A percentile compares a stretch with the other conserved stretches of the same genome.
Evolutionary conservation across 108 stramenopile species (phyloP).

Genomic region (Nitzschia inconspicua): DNA sequence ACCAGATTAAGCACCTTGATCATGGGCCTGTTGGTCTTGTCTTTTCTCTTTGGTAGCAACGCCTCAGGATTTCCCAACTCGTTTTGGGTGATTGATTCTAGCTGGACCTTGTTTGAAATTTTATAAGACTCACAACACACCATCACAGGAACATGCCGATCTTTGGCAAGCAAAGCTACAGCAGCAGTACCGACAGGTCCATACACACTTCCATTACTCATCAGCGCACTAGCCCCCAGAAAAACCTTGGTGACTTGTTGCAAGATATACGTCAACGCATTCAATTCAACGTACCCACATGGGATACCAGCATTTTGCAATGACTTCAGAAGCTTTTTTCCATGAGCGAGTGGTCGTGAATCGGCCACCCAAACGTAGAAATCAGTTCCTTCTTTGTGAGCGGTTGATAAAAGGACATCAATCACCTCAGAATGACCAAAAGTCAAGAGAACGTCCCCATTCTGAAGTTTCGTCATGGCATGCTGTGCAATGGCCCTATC

Average conservation of each 20-base stretch:
- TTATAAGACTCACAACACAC: conserved; percentile 99
- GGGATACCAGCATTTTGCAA: conserved; percentile 64
- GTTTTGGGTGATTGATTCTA: conserved; percentile 94
- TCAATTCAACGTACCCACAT: conserved; percentile 87
- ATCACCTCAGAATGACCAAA: conserved; percentile 84
- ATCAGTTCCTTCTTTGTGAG: conserved; percentile 31
- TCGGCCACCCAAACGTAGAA: conserved; percentile 93
- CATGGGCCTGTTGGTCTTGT: conserved; percentile 23
- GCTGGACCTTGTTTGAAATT: conserved; percentile 94
- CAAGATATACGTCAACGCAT: conserved; percentile 93
- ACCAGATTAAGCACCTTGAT: conserved; percentile 84
- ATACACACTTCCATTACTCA: conserved; percentile 93
- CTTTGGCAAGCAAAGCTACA: conserved; percentile 90
- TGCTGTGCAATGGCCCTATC: conserved; percentile 83
- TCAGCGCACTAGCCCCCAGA: conserved; percentile 93
- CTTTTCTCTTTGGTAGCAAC: conserved; percentile 25
- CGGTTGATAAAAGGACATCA: conserved; percentile 43
- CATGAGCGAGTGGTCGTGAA: conserved; percentile 81
- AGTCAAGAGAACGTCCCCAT: conserved; percentile 85
- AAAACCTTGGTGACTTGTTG: conserved; percentile 94
- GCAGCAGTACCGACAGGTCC: conserved; percentile 92
- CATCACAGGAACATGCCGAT: conserved; percentile 89
- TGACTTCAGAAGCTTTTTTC: conserved; percentile 58
- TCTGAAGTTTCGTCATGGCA: conserved; percentile 71
- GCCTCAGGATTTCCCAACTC: conserved; percentile 93